Percentiles rank a stretch among this genome's conserved stretches.
These are phyloP conservation scores for Neurospora sp. DNA, from an alignment of 2,329 filamentous ascomycete genomes.

Conservation along the genomic window DNA sequence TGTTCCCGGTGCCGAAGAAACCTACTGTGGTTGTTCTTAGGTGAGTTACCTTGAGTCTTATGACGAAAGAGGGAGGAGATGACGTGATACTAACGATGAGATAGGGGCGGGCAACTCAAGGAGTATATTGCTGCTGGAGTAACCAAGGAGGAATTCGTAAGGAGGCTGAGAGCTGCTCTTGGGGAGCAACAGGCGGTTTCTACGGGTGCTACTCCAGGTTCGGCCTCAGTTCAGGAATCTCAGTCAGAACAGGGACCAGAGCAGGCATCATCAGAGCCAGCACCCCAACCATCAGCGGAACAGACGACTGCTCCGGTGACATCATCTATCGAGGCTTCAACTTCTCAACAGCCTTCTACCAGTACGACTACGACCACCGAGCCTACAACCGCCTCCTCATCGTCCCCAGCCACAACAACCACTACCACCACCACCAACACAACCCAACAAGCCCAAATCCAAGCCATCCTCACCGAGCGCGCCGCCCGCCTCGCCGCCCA, in stretches of 20 bases:
- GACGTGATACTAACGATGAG: conserved; percentile 8
- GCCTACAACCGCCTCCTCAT: conserved; percentile 7
- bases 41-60: conserved; percentile 29
- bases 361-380: not conserved
- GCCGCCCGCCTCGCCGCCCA: conserved; percentile 35
- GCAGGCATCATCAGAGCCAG: conserved; percentile 6
- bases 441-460: conserved; percentile 16
- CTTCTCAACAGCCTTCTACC: not conserved
- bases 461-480: conserved; percentile 37
- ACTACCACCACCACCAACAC: conserved; percentile 8
- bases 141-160: conserved; percentile 55
- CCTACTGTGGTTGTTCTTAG: conserved; percentile 73
- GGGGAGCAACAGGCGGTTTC: conserved; percentile 1
- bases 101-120: conserved; percentile 62
- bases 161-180: conserved; percentile 38
- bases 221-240: not conserved
- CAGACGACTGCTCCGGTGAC: not conserved
- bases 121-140: conserved; percentile 63
- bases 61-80: not conserved
- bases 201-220: not conserved
- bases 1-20: conserved; percentile 70
- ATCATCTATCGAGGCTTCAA: not conserved
- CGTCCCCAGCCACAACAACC: conserved; percentile 4
- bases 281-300: conserved; percentile 1
- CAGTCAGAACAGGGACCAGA: not conserved